A percentile compares a stretch with the other conserved stretches of the same genome.
Conservation (phyloP, 106 monocot genomes). For the Apostasia shenzhenica region DNA sequence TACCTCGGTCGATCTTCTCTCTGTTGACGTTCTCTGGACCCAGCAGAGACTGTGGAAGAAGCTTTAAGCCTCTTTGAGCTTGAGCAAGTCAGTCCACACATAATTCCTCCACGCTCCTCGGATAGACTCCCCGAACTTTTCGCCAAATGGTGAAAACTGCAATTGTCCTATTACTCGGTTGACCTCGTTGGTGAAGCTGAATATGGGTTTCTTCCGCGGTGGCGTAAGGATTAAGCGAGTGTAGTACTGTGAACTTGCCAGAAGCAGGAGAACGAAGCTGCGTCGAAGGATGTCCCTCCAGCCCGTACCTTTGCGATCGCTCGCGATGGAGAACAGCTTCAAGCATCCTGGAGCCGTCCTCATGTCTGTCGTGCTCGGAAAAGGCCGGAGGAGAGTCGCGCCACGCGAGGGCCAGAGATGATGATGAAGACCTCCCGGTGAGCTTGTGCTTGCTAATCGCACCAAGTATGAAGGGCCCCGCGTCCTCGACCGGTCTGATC, state of each 20-base stretch:
- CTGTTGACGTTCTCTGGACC: constrained; percentile 27
- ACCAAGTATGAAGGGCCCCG: constrained; percentile 53
- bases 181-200: constrained; percentile 68
- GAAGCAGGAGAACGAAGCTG: constrained; percentile 81
- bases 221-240: constrained; percentile 87
- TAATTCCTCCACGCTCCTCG: constrained; percentile 77
- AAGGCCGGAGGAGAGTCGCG: constrained; percentile 60
- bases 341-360: constrained; percentile 66
- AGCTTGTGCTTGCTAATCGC: constrained; percentile 67
- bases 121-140: constrained; percentile 73
- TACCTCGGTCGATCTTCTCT: not conserved
- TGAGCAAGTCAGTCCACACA: constrained; percentile 80
- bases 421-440: constrained; percentile 55
- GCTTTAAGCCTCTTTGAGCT: constrained; percentile 71
- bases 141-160: constrained; percentile 88
- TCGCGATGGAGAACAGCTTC: constrained; percentile 53
- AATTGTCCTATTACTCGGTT: constrained; percentile 79
- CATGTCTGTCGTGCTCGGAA: constrained; percentile 79
- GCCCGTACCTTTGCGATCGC: constrained; percentile 56
- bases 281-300: constrained; percentile 87
- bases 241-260: constrained; percentile 75
- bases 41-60: constrained; percentile 49
- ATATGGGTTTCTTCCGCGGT: constrained; percentile 70
- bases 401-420: constrained; percentile 70
- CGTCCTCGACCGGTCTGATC: constrained; percentile 32